phyloP scores from a whole-genome alignment of 2,329 filamentous ascomycete genomes.

The Aspergillus sp. region DNA sequence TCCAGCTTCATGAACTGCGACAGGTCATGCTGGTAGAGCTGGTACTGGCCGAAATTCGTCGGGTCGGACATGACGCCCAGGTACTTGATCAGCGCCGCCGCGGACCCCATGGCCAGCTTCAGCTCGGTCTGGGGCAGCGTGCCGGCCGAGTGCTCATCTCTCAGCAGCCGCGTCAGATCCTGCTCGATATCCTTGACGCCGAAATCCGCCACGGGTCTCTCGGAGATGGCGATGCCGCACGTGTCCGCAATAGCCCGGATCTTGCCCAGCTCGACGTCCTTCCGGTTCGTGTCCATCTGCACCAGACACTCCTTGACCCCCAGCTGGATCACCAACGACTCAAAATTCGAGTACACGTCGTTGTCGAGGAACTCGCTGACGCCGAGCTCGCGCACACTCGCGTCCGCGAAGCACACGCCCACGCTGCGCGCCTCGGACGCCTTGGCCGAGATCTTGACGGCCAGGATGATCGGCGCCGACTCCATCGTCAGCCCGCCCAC shows the following conservation, averaged over 20 bases:
- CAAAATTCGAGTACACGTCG: slow-evolving; percentile 96
- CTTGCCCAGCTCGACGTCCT: slow-evolving; percentile 86
- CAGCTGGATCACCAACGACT: slow-evolving; percentile 91
- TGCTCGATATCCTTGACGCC: slow-evolving; percentile 91
- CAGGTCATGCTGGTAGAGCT: slow-evolving; percentile 94
- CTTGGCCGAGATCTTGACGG: slow-evolving; percentile 89
- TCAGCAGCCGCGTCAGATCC: slow-evolving; percentile 80
- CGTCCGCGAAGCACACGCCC: slow-evolving; percentile 96
- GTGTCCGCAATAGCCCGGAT: slow-evolving; percentile 85
- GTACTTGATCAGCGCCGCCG: slow-evolving; percentile 91
- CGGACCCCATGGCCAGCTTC: slow-evolving; percentile 94
- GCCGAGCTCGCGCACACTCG: slow-evolving; percentile 89
- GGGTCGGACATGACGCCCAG: slow-evolving; percentile 84
- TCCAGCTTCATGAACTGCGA: slow-evolving; percentile 98
- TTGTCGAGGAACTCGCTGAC: slow-evolving; percentile 99
- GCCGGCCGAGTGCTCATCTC: slow-evolving; percentile 76
- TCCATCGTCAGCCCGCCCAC: slow-evolving; percentile 62
- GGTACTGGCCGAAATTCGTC: slow-evolving; percentile 95
- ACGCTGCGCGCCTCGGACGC: slow-evolving; percentile 80
- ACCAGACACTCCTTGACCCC: slow-evolving; percentile 92
- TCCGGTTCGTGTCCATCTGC: slow-evolving; percentile 73
- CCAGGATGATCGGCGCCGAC: slow-evolving; percentile 87
- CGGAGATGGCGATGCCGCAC: slow-evolving; percentile 85
- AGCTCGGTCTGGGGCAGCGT: slow-evolving; percentile 85
- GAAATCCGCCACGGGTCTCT: slow-evolving; percentile 75